Evolutionary conservation across 441 rosid species (phyloP), one percentile per base, ranked within the genome.

Genomic region (Raphanus hybrid): DNA sequence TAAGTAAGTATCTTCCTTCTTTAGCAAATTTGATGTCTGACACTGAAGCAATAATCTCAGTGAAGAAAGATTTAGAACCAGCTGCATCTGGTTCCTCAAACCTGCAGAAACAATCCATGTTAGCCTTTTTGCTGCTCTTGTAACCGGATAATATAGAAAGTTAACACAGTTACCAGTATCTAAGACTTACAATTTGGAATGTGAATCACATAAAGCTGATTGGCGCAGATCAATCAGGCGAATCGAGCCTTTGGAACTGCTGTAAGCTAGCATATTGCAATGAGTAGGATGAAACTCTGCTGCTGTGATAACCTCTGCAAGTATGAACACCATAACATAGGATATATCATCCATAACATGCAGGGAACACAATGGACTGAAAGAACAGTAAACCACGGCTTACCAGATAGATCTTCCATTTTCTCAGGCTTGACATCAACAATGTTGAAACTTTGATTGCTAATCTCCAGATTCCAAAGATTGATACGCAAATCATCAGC

Each of bases 401-500:
- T 82, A 94, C 99, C 98, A 67, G 99, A 92, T 71, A 96, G 87
- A 82, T 96, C 98, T 88, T 96, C 99, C 98, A 96, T 96, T 83
- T 92, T 94, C 41, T 93, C 84, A 68, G 99, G 99, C 80, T 96
- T 96, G 73, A 96, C 96, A 83, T 96, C 99, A 57, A 96, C 94
- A 66, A 96, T 96, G 75, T 92, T 96, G 78, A 96, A 96, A 87
- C 98, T 96, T 70, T 96, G 98, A 80, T 85, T 93, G 91, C 97
- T 90, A 77, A 96, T 89, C 83, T 92, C 99, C 92, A 96, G 70
- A 88, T 96, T 96, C 99, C 99, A 96, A 59, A 96, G 97, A 87
- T 96, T 96, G 77, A 96, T 87, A 68, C 99, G 89, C 84, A 96
- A 87, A 83, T 96, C 99, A 86, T 96, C 99, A 70, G 98, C 97